Evolutionary conservation across 805 yeast genomes (phyloP), one percentile per base, ranked within the genome.

Genomic region (Myxozyma mucilagina): DNA sequence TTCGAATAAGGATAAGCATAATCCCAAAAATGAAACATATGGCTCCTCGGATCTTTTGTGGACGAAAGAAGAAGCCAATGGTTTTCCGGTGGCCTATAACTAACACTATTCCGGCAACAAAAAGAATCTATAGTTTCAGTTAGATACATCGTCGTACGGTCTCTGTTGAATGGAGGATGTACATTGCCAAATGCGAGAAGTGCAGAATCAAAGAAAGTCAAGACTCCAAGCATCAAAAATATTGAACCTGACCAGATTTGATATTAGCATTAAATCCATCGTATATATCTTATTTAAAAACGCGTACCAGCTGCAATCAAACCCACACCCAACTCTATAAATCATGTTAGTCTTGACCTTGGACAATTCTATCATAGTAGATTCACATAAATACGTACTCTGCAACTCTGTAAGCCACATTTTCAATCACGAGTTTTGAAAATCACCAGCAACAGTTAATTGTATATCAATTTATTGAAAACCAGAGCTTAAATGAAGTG

Each of bases 61-160:
- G 96, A 65, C 97, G 82, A 13, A 93, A 84, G 78, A 93, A 92
- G 74, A 92, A 93, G 10, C 83, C 80, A 7, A 87, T 69, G 0
- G 98, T 88, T 71, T 92, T 86, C 59, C 87, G 87, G 4, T 91
- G 86, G 0, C 99, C 99, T 50, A 93, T 90, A 63, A 94, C 87
- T 57, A 94, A 78, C 24, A 87, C 80, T 16, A 93, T 81, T 16
- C 99, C 99, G n/a, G 86, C 82, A 8, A 89, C 76, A 69, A 90
- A 88, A 50, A 90, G 72, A 11, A 87, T 80, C 75, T 72, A 43
- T 6, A 18, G 6, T n/a, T 32, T 11, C 9, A 8, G 38, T 18
- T 16, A 13, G 16, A 36, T 8, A 10, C 11, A 18, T 42, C 20
- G 16, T 42, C 4, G 31, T 44, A 20, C 9, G 32, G n/a, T 14